phyloP scores from a whole-genome alignment of 2,329 filamentous ascomycete species.

The Trichoderma polysporum region DNA sequence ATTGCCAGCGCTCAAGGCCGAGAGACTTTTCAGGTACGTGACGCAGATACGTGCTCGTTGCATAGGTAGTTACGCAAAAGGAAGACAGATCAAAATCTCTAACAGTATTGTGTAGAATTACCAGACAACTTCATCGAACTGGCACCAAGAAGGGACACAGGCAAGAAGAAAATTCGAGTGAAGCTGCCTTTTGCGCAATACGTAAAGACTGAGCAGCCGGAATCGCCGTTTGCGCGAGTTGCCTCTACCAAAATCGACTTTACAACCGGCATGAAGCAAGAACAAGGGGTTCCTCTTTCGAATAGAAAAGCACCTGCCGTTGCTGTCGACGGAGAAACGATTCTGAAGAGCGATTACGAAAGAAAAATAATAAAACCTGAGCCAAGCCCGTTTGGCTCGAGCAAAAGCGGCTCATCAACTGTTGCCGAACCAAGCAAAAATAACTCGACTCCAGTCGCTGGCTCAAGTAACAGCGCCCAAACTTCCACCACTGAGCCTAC shows the following conservation, averaged over 20 bases:
- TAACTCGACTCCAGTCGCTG: too few species aligned
- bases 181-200: background rate
- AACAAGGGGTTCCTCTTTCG: background rate
- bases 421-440: too few species aligned
- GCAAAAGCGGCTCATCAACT: too few species aligned
- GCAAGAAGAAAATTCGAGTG: background rate
- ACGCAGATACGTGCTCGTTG: too few species aligned
- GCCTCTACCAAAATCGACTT: background rate
- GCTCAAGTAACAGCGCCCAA: too few species aligned
- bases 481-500: background rate
- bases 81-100: background rate
- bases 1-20: background rate
- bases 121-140: background rate
- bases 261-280: background rate
- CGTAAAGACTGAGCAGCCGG: background rate
- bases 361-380: background rate
- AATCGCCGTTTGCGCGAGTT: background rate
- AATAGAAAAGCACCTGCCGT: background rate
- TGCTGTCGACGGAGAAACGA: background rate
- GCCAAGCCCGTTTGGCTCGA: background rate
- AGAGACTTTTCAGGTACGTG: background rate
- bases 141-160: background rate
- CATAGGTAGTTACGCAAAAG: too few species aligned
- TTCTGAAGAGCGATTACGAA: background rate
- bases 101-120: background rate